Conservation (phyloP, 352 stramenopile species). For the Pythium brachiatum region DNA sequence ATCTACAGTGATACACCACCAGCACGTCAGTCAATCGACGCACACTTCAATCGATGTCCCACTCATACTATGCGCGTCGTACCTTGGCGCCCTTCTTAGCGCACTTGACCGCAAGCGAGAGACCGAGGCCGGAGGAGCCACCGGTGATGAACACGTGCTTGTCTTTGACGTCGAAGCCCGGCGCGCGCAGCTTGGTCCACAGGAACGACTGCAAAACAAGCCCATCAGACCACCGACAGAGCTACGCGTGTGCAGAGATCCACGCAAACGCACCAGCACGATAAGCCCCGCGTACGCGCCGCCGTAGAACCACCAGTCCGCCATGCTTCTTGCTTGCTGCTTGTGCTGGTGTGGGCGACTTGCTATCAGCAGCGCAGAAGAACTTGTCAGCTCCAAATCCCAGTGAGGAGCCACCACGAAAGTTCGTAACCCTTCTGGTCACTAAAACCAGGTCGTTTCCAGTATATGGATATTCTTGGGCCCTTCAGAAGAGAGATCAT, state of each 20-base stretch:
- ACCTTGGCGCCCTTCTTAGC: constrained; percentile 65
- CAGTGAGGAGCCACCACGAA: no score
- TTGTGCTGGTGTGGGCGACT: no score
- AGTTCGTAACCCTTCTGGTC: no score
- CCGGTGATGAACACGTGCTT: constrained; percentile 84
- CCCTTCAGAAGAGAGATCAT: no score
- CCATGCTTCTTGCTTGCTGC: constrained; percentile 5
- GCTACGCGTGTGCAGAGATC: background rate
- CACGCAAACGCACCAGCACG: constrained; percentile 35
- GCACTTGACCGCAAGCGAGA: constrained; percentile 70
- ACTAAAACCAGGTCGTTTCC: no score
- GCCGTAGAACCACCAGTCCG: constrained; percentile 26
- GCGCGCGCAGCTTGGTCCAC: constrained; percentile 54
- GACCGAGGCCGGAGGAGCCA: constrained; percentile 63
- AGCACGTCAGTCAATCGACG: no score
- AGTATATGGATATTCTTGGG: no score
- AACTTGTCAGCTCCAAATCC: no score
- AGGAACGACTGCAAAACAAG: constrained; percentile 46
- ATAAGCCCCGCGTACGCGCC: constrained; percentile 41
- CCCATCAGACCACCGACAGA: background rate
- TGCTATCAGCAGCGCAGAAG: no score
- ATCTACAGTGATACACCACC: constrained; percentile 21
- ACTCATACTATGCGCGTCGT: background rate
- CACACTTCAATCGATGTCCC: no score
- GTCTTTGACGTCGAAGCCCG: constrained; percentile 69